Evolutionary conservation across 2,329 filamentous ascomycete species (phyloP), one percentile per base, ranked within the genome.

Genomic region (Graphilbum ipis-grandicollis): DNA sequence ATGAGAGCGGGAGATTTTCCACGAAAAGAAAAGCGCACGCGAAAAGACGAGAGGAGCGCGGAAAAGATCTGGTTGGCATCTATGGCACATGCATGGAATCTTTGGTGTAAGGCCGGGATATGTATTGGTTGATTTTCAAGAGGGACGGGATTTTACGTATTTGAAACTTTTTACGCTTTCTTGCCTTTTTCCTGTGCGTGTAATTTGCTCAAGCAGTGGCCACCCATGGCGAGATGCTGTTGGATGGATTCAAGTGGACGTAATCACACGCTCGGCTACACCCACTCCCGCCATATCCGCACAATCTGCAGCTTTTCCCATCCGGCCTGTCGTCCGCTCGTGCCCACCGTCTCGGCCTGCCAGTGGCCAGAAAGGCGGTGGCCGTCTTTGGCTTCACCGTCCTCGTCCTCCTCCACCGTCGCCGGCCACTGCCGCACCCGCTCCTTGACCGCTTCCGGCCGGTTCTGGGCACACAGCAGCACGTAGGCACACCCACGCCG

Each of bases 271-370:
- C n/a, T n/a, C n/a, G n/a, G n/a, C 21, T 23, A 10, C 21, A 23
- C 10, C 21, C 21, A 40, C 29, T 63, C 63, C 49, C 73, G 71
- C 80, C 83, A 93, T 52, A 93, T 80, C 52, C 86, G 72, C 47
- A 96, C 62, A 48, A 98, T 79, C 51, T 85, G 78, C 55, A 98
- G 62, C 59, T 80, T 92, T 62, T 98, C 90, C 86, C 88, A 93
- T 0, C 90, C 90, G 22, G 80, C 88, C 55, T 79, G 74, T 62
- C 78, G 84, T 34, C 88, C 88, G 55, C 84, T 94, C 37, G 66
- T 69, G 7, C 81, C 79, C 5, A 93, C 85, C 15, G 71, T 82
- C 53, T 85, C 75, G 9, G 72, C 82, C 42, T 56, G 65, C 90
- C 88, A 96, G 19, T 48, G 52, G 0, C 48, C 41, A 13, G 7